Conservation (phyloP, 139 green algal genomes). For the Nannochloris sp. region DNA sequence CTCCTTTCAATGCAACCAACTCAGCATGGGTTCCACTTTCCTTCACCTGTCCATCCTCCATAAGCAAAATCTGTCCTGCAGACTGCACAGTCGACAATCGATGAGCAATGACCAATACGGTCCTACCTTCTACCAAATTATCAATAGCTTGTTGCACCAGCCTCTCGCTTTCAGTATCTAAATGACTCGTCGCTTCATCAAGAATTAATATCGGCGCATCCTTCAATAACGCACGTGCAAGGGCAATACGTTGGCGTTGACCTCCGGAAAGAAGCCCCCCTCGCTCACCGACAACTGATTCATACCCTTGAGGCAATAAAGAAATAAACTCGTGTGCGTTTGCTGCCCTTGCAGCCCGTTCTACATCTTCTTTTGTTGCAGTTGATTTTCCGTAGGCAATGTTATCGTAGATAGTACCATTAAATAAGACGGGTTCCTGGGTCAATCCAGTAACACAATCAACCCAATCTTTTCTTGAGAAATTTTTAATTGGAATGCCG, state of each 20-base stretch:
- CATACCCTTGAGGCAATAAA: constrained; percentile 27
- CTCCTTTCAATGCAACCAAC: constrained; percentile 20
- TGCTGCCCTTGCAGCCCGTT: constrained; percentile 45
- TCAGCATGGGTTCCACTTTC: constrained; percentile 46
- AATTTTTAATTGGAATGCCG: constrained; percentile 18
- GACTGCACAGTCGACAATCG: constrained; percentile 62
- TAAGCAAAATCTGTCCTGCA: constrained; percentile 52
- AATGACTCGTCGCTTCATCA: constrained; percentile 51
- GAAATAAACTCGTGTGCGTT: constrained; percentile 71
- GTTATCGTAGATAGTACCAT: constrained; percentile 80
- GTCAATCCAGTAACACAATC: constrained; percentile 58
- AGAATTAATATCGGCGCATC: constrained; percentile 57
- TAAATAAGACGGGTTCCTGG: constrained; percentile 80
- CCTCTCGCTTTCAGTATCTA: constrained; percentile 45
- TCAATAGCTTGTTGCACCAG: constrained; percentile 50
- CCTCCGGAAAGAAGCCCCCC: constrained; percentile 57
- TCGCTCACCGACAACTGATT: constrained; percentile 22
- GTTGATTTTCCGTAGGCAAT: constrained; percentile 67
- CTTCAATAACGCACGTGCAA: constrained; percentile 66
- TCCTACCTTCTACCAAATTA: constrained; percentile 37
- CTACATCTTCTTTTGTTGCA: constrained; percentile 31
- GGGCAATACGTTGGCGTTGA: constrained; percentile 74
- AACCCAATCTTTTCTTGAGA: constrained; percentile 58
- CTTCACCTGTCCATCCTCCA: constrained; percentile 37
- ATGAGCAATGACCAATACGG: constrained; percentile 57